Evolutionary conservation across 2,329 filamentous ascomycete genomes (phyloP).

Genomic region (Pseudogymnoascus sp.): DNA sequence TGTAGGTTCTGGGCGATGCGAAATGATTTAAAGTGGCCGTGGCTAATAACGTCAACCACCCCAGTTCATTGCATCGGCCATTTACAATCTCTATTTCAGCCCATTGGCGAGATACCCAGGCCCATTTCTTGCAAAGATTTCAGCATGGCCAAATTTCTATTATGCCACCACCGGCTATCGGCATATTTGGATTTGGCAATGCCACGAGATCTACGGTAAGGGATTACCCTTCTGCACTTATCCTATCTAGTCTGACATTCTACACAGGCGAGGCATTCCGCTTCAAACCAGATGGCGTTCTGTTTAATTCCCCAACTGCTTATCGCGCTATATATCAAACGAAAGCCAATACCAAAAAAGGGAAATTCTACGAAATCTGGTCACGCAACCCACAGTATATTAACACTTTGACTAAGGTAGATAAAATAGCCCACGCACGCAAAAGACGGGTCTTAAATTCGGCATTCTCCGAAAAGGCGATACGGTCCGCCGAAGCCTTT

Average conservation of each 20-base stretch:
- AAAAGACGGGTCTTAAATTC: slow-evolving; percentile 15
- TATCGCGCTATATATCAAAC: slow-evolving; percentile 14
- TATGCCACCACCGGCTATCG: not conserved
- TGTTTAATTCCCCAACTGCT: slow-evolving; percentile 16
- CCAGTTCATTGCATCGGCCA: not conserved
- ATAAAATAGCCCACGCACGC: slow-evolving; percentile 14
- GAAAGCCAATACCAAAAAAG: slow-evolving; percentile 16
- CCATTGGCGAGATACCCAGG: not conserved
- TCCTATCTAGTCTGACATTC: not conserved
- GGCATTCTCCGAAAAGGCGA: slow-evolving; percentile 15
- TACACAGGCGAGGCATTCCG: slow-evolving; percentile 11
- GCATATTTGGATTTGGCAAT: slow-evolving; percentile 3
- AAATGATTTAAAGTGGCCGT: not conserved
- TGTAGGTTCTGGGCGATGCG: not conserved
- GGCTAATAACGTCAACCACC: not conserved
- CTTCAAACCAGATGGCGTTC: slow-evolving; percentile 14
- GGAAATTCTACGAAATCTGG: slow-evolving; percentile 15
- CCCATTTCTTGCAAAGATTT: slow-evolving; percentile 1
- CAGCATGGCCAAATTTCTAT: not conserved
- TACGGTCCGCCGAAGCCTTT: slow-evolving; percentile 15
- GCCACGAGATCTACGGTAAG: slow-evolving; percentile 1
- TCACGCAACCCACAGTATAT: not conserved
- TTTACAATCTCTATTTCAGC: slow-evolving; percentile 4
- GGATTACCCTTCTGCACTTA: not conserved
- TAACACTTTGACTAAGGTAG: slow-evolving; percentile 14